A percentile compares a stretch with the other conserved stretches of the same genome.
These are phyloP conservation scores for Erigeron philadelphicus DNA, from an alignment of 140 eudicot species.

Conservation along the genomic window DNA sequence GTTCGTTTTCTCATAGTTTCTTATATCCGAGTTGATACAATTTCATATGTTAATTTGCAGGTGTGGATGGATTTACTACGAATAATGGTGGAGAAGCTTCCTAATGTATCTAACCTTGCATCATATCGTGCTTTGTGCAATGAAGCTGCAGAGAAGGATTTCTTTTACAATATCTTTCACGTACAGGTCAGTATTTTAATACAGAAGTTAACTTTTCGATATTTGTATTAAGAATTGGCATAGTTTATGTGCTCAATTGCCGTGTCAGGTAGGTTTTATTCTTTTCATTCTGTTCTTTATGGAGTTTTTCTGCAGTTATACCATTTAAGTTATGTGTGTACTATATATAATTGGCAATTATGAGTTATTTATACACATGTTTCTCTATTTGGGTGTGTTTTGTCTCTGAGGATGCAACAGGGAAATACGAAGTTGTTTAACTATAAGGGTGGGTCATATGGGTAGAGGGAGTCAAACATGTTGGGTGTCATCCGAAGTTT, in stretches of 20 bases:
- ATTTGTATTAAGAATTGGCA: neutral
- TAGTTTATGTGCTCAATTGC: neutral
- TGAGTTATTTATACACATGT: neutral
- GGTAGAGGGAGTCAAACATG: neutral
- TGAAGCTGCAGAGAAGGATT: constrained; percentile 71
- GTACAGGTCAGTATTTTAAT: constrained; percentile 48
- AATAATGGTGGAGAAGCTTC: constrained; percentile 69
- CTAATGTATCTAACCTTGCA: constrained; percentile 44
- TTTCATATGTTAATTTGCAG: constrained; percentile 32
- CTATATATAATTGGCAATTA: neutral
- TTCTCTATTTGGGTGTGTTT: neutral
- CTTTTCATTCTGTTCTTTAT: neutral
- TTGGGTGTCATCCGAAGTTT: neutral
- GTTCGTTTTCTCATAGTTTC: neutral
- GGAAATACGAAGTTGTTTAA: neutral
- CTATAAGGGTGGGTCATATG: neutral
- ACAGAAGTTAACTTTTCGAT: neutral
- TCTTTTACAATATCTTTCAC: constrained; percentile 68
- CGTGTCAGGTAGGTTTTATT: neutral
- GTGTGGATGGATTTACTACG: constrained; percentile 79
- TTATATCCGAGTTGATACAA: neutral
- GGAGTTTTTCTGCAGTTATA: neutral
- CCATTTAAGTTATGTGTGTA: neutral
- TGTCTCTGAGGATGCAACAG: neutral
- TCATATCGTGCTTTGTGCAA: constrained; percentile 47